These are phyloP conservation scores for Tilletiaria anomala DNA, from an alignment of 1,284 basidiomycete species.

Conservation along the genomic window DNA sequence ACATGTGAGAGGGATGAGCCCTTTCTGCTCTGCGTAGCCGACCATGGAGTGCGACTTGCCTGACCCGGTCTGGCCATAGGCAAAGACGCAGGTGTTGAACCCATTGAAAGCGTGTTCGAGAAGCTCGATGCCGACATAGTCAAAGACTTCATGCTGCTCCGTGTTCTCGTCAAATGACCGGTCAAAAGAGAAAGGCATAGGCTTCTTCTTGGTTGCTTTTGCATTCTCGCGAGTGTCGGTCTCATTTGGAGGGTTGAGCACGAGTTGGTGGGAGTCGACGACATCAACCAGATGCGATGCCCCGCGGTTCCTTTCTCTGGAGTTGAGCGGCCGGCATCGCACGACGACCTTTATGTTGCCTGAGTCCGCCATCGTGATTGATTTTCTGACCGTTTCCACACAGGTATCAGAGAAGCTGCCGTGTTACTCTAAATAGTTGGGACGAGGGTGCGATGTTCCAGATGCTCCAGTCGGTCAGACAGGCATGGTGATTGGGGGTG, in stretches of 20 bases:
- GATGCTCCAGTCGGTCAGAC: too few species aligned
- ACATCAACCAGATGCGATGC: constrained; percentile 28
- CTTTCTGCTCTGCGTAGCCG: constrained; percentile 72
- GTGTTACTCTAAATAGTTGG: too few species aligned
- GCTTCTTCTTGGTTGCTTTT: constrained; percentile 29
- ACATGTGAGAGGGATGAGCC: constrained; percentile 91
- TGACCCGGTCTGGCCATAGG: constrained; percentile 33
- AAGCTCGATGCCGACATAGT: constrained; percentile 85
- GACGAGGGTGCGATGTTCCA: too few species aligned
- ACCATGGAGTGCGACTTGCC: constrained; percentile 21
- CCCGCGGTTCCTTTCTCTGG: constrained; percentile 21
- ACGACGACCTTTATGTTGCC: constrained; percentile 38
- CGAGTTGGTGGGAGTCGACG: constrained; percentile 19
- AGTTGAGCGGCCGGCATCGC: constrained; percentile 34
- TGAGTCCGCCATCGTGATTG: constrained; percentile 29
- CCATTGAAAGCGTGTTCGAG: constrained; percentile 88
- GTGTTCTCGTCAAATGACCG: constrained; percentile 30
- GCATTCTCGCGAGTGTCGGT: constrained; percentile 14
- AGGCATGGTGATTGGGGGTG: too few species aligned
- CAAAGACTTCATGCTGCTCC: constrained; percentile 60
- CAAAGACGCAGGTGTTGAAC: constrained; percentile 64
- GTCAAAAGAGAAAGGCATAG: constrained; percentile 35
- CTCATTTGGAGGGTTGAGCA: constrained; percentile 22
- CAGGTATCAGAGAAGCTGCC: too few species aligned
- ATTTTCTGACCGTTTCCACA: too few species aligned